Evolutionary conservation across 2,329 filamentous ascomycete genomes (phyloP).

Genomic region (Cytospora leucostoma): DNA sequence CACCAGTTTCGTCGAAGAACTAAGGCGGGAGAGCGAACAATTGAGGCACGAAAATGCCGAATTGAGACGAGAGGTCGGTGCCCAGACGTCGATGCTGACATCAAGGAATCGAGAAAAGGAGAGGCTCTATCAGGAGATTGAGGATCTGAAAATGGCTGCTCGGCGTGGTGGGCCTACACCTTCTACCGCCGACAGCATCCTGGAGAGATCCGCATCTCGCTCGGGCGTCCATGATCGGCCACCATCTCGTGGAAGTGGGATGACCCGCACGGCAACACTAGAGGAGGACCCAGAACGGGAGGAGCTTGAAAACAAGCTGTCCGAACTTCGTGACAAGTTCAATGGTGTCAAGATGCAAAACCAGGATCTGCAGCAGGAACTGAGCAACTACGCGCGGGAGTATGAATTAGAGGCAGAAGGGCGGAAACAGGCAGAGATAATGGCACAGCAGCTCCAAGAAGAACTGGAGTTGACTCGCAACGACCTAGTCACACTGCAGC

Average conservation of each 20-base stretch:
- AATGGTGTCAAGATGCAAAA: conserved; percentile 86
- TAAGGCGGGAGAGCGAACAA: conserved; percentile 69
- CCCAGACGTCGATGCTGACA: conserved; percentile 96
- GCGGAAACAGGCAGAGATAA: conserved; percentile 61
- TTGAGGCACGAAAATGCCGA: conserved; percentile 91
- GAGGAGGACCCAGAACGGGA: conserved; percentile 79
- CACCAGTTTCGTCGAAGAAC: conserved; percentile 74
- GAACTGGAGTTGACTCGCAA: conserved; percentile 79
- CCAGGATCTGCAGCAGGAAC: conserved; percentile 80
- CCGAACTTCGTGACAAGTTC: conserved; percentile 80
- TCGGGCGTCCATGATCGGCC: conserved; percentile 70
- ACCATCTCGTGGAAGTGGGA: conserved; percentile 71
- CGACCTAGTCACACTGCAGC: conserved; percentile 76
- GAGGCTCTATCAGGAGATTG: conserved; percentile 92
- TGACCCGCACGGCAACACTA: conserved; percentile 60
- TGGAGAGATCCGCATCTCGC: conserved; percentile 91
- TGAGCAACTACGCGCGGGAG: conserved; percentile 78
- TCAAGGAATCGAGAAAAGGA: conserved; percentile 95
- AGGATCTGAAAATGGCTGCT: conserved; percentile 88
- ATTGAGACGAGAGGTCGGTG: conserved; percentile 85
- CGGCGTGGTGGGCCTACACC: conserved; percentile 66
- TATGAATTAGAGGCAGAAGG: conserved; percentile 71
- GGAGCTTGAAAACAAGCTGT: conserved; percentile 80
- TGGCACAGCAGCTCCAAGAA: conserved; percentile 67
- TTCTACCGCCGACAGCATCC: conserved; percentile 80